Base-by-base conservation (phyloP, 2,329 filamentous ascomycete species). In the Pseudogymnoascus sp. region DNA sequence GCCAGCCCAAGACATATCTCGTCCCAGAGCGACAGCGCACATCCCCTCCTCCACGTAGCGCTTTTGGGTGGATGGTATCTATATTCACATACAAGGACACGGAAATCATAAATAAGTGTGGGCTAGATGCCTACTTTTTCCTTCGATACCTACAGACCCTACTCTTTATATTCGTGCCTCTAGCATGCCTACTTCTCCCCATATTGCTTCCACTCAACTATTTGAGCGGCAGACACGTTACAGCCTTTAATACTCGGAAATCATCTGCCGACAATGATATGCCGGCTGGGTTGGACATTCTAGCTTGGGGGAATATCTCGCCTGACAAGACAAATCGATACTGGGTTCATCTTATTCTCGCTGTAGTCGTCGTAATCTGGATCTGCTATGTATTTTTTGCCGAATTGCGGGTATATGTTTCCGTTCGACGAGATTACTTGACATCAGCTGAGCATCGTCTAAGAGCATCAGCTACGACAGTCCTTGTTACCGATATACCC, bases 91-190 rank as follows among this genome's bases (percentile, higher is more conserved):
- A 90, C 77, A 75, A 85, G 79, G 83, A 90, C 66, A 81, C 90
- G 11, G 91, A 96, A 69, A 86, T 97, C 68, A 96, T 99, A 70
- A 88, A 93, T 62, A 96, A 97, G 75, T 97, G 93, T 69, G 95
- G 95, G 18, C 84, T 99, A 8, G 95, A 99, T 74, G 92, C 93
- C 71, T 99, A 96, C 77, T 96, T 97, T 79, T 99, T 97, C 75
- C 82, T 97, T 1, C 89, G 96, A 66, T 99, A 96, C 72, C 83
- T 92, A 23, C 86, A 88, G 65, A 89, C 90, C 71, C 84, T 97
- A 3, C 83, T 97, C 43, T 87, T 96, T 72, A 96, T 99, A 66
- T 97, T 99, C 73, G 77, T 96, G 42, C 92, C 93, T 1, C 86
- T 96, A 63, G 86, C 89, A 11, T 68, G 84, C 25, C 72, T 97